These are phyloP conservation scores for Fibroporia radiculosa DNA, from an alignment of 768 basidiomycete species.

Conservation along the genomic window DNA sequence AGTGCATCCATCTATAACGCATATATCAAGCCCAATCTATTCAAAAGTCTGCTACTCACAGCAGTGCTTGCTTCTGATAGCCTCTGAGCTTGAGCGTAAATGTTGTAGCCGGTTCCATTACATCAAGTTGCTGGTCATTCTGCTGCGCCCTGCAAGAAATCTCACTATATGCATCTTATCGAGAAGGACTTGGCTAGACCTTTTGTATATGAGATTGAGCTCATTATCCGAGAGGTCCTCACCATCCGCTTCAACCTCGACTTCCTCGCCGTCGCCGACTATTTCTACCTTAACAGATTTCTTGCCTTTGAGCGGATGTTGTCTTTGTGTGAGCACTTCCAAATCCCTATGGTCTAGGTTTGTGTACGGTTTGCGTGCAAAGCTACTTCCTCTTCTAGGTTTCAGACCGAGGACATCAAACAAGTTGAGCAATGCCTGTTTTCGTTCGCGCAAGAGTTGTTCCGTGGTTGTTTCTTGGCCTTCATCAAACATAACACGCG, in stretches of 20 bases:
- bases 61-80: conserved; percentile 92
- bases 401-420: conserved; percentile 70
- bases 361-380: conserved; percentile 16
- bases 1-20: conserved; percentile 79
- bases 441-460: conserved; percentile 71
- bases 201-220: conserved; percentile 76
- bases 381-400: conserved; percentile 32
- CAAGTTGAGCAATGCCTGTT: conserved; percentile 60
- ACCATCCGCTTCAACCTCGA: conserved; percentile 71
- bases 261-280: conserved; percentile 76
- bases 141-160: conserved; percentile 74
- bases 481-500: conserved; percentile 54
- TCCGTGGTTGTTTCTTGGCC: conserved; percentile 77
- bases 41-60: conserved; percentile 29
- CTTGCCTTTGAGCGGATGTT: conserved; percentile 18
- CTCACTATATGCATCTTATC: background rate
- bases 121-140: conserved; percentile 66
- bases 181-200: conserved; percentile 35
- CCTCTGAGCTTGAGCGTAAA: conserved; percentile 72
- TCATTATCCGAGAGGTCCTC: conserved; percentile 80
- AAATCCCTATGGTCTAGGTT: conserved; percentile 32
- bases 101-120: conserved; percentile 73
- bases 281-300: conserved; percentile 46
- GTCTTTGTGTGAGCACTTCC: conserved; percentile 33
- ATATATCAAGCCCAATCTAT: background rate